phyloP scores from a whole-genome alignment of 140 eudicot genomes.

The Oenanthe javanica region DNA sequence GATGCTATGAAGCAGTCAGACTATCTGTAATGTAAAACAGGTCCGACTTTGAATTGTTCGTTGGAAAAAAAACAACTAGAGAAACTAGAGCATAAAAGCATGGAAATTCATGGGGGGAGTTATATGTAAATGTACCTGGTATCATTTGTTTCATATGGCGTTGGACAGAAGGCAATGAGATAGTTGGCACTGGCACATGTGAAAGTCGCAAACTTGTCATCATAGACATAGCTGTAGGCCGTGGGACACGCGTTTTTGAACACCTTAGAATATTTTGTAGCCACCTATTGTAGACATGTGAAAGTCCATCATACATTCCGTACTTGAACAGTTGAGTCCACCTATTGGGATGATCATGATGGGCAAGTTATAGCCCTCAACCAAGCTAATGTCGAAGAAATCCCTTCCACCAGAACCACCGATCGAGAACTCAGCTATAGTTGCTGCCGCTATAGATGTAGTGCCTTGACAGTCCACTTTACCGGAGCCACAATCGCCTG shows the following conservation, averaged over 20 bases:
- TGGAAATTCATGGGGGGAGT: too few species aligned
- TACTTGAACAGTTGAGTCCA: slow-evolving; percentile 7
- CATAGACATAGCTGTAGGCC: slow-evolving; percentile 26
- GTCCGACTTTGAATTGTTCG: too few species aligned
- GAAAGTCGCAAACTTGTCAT: slow-evolving; percentile 23
- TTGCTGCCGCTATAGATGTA: slow-evolving; percentile 7
- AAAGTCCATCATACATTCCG: slow-evolving; percentile 10
- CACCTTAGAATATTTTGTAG: slow-evolving; percentile 21
- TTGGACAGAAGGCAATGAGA: slow-evolving; percentile 28
- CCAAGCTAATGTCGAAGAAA: slow-evolving; percentile 13
- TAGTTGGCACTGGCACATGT: slow-evolving; percentile 23
- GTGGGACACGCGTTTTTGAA: slow-evolving; percentile 29
- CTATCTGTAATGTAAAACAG: too few species aligned
- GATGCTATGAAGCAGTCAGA: too few species aligned
- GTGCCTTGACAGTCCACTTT: slow-evolving; percentile 15
- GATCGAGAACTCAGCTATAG: slow-evolving; percentile 17
- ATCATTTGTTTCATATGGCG: not conserved
- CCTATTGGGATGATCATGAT: slow-evolving; percentile 13
- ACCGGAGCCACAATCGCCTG: slow-evolving; percentile 26
- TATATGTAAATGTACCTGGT: slow-evolving; percentile 22
- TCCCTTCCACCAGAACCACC: slow-evolving; percentile 3
- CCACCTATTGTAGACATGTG: too few species aligned
- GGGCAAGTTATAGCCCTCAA: slow-evolving; percentile 18
- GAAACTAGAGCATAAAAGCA: too few species aligned
- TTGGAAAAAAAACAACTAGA: too few species aligned